Evolutionary conservation across 2,329 filamentous ascomycete species (phyloP).

Genomic region (Calonectria multiphialidica): DNA sequence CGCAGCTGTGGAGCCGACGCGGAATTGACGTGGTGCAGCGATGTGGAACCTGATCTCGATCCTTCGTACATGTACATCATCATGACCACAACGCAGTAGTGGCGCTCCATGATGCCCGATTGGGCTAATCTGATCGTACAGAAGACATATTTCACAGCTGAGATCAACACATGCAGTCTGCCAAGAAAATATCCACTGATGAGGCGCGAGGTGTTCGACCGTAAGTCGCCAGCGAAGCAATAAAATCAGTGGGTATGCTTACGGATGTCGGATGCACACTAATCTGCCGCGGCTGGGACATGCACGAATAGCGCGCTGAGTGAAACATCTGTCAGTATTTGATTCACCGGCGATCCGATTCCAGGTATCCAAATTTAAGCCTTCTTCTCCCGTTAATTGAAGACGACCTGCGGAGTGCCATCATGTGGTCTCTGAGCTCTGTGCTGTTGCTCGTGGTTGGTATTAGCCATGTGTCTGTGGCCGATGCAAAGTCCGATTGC

Average conservation of each 20-base stretch:
- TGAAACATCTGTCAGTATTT: not conserved
- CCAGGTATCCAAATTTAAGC: not conserved
- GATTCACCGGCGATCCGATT: not conserved
- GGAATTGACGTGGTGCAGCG: not conserved
- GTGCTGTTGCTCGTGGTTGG: not conserved
- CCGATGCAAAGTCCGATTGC: not conserved
- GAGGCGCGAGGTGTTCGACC: not conserved
- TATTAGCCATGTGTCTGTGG: not conserved
- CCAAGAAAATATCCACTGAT: not conserved
- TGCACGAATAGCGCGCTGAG: not conserved
- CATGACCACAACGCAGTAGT: not conserved
- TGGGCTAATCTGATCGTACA: not conserved
- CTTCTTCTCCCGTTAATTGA: not conserved
- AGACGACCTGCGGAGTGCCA: not conserved
- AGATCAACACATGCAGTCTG: not conserved
- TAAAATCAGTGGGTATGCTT: not conserved
- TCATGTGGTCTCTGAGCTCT: constrained; percentile 13
- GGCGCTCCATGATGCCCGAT: not conserved
- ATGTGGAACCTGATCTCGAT: not conserved
- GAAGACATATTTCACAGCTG: not conserved
- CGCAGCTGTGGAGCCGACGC: not conserved
- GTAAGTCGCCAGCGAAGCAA: not conserved
- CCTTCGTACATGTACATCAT: not conserved
- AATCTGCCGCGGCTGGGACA: too few species aligned
- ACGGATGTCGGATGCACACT: not conserved